A percentile compares a stretch with the other conserved stretches of the same genome.
phyloP scores from a whole-genome alignment of 768 basidiomycete genomes.

The Mycena albidolilacea region DNA sequence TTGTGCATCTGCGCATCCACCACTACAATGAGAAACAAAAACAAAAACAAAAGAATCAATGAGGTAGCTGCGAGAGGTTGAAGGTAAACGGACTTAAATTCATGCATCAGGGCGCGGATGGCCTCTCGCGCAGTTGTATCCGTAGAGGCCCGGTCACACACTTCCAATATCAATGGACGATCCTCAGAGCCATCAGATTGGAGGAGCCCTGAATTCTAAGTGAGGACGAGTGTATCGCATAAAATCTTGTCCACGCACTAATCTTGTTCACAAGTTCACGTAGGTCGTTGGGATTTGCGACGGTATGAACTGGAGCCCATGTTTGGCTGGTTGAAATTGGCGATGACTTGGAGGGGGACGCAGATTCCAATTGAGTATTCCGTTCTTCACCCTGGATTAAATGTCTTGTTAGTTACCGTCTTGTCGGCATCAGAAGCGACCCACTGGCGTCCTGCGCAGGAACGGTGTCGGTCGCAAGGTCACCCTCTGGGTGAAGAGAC shows the following conservation, averaged over 20 bases:
- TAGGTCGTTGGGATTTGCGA: slow-evolving; percentile 36
- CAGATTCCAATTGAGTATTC: background rate
- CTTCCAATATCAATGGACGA: slow-evolving; percentile 34
- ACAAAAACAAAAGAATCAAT: background rate
- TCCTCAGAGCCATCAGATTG: slow-evolving; percentile 35
- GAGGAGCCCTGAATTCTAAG: slow-evolving; percentile 21
- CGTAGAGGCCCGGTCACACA: slow-evolving; percentile 33
- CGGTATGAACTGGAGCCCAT: slow-evolving; percentile 38
- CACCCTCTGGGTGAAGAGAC: slow-evolving; percentile 28
- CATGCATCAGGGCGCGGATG: slow-evolving; percentile 32
- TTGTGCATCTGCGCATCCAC: slow-evolving; percentile 35
- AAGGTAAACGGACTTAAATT: slow-evolving; percentile 23
- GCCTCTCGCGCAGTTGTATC: slow-evolving; percentile 34
- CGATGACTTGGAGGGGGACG: slow-evolving; percentile 8
- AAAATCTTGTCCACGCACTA: slow-evolving; percentile 4
- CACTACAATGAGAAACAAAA: background rate
- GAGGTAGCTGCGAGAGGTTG: no score
- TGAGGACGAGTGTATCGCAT: background rate
- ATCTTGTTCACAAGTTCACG: slow-evolving; percentile 38
- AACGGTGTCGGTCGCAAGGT: slow-evolving; percentile 27
- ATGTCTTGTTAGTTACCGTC: no score
- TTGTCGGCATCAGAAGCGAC: background rate
- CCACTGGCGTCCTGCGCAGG: slow-evolving; percentile 17
- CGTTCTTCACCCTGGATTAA: slow-evolving; percentile 4
- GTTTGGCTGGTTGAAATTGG: slow-evolving; percentile 23